Evolutionary conservation across 2,329 filamentous ascomycete species (phyloP).

Genomic region (Claviceps lovelessii): DNA sequence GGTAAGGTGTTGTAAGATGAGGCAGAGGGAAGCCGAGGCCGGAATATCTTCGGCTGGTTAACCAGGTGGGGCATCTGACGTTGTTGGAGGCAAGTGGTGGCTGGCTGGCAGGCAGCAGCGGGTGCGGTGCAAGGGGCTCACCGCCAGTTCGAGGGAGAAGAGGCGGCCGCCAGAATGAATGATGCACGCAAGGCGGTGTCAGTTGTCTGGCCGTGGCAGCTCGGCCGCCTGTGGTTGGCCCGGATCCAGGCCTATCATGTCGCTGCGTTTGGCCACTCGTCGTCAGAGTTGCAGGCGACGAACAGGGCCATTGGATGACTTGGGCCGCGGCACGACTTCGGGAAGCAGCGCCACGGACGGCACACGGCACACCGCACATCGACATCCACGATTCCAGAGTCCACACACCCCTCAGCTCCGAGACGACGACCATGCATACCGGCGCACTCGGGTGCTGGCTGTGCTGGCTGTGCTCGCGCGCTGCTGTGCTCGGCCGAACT

Average conservation of each 20-base stretch:
- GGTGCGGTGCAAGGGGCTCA: background rate
- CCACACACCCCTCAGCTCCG: background rate
- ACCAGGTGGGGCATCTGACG: background rate
- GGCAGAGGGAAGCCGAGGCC: background rate
- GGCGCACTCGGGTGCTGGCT: background rate
- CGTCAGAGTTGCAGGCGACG: background rate
- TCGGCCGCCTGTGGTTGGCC: background rate
- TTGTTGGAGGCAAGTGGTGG: background rate
- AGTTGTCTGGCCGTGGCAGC: background rate
- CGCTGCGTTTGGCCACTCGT: background rate
- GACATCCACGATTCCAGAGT: no score
- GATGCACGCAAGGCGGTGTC: no score
- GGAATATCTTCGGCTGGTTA: background rate
- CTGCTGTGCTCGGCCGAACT: background rate
- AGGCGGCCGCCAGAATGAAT: no score
- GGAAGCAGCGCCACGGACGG: no score
- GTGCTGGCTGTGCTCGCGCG: no score
- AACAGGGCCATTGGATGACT: background rate
- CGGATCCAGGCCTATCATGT: background rate
- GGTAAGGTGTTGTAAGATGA: background rate
- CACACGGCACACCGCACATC: no score
- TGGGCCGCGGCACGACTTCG: no score
- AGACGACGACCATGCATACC: background rate
- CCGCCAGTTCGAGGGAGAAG: background rate
- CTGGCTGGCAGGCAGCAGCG: no score